Evolutionary conservation across 1,284 basidiomycete genomes (phyloP), one percentile per base, ranked within the genome.

Genomic region (Pseudozyma tsukubaensis): DNA sequence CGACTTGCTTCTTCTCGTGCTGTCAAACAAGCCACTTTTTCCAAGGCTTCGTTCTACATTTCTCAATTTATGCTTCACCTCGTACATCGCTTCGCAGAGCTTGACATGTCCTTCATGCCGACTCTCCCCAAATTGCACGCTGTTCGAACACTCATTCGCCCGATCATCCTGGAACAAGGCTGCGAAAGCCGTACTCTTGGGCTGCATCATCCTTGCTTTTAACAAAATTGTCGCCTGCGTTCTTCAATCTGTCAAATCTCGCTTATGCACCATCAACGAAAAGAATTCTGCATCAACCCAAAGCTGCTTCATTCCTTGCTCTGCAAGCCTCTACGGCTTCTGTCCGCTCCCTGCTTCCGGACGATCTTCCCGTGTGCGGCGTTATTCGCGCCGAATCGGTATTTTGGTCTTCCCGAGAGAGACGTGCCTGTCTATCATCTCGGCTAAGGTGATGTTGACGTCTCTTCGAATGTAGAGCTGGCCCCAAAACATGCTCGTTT

Each of bases 161-260:
- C 32, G 48, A 50, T 48, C 47, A 18, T n/a, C 10, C 43, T 37
- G 42, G 35, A 35, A 24, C 48, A 21, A 40, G 39, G 34, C 32
- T 14, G 13, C 47, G 36, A 19, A 5, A 21, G 55, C 55, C 65
- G 42, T 56, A 43, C 59, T 52, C 44, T 50, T 68, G 60, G 50
- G 66, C 51, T 63, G 66, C 66, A 58, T 69, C 59, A 69, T 36
- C 45, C 50, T 48, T 32, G n/a, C 16, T 42, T 43, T 52, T 37
- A 34, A 21, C 50, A 18, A 42, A 39, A 16, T 4, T 9, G 35
- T 51, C 50, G 21, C 32, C 42, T 43, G 42, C 48, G 11, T 16
- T 32, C 40, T 21, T 24, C 34, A 13, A 24, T 44, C 37, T 48
- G 39, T 36, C 29, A 3, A 21, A 16, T 29, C 63, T 66, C 63